Base-by-base conservation (phyloP, 768 basidiomycete species). In the Cyclocybe aegerita region DNA sequence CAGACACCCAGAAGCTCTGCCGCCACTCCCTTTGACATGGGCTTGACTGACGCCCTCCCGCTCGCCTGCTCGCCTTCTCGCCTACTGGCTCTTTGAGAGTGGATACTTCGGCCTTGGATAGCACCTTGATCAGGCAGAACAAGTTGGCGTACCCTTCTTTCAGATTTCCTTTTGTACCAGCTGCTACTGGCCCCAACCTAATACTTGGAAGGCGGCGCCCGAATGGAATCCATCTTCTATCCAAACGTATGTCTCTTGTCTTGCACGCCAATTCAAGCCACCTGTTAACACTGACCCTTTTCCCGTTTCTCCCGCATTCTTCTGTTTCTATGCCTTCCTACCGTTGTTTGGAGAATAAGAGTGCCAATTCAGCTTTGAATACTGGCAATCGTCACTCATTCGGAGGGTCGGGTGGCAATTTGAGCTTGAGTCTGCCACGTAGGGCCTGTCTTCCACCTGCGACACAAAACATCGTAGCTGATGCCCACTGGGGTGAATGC, bases 141-240 rank as follows among this genome's bases (percentile, higher is more conserved):
- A 93, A 93, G 67, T 91, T 89, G 7, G 90, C 90, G 0, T 92
- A 88, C 60, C 90, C 90, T 4, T 76, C 83, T 48, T 83, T 86
- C 48, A 75, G 79, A 50, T 82, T 86, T 64, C 87, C 86, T 14
- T 88, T 88, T 49, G 86, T 83, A 42, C 90, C 90, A 33, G 80
- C 89, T 53, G 92, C 90, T 50, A 90, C 90, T 50, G 90, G 89
- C 43, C 90, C 90, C 55, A 90, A 92, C 68, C 74, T 93, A 39
- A n/a, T n/a, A n/a, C n/a, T n/a, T n/a, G 90, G 90, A 59, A 77
- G 90, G 59, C 86, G 90, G 61, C 84, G 79, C 83, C 15, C 78
- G 88, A 37, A 65, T 83, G 58, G 88, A 88, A 63, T 89, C 88
- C 59, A 84, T 90, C 45, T 81, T 85, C 32, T 83, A 81, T 65